These are phyloP conservation scores for Mallotus repandus DNA, from an alignment of 441 rosid genomes.

Conservation along the genomic window DNA sequence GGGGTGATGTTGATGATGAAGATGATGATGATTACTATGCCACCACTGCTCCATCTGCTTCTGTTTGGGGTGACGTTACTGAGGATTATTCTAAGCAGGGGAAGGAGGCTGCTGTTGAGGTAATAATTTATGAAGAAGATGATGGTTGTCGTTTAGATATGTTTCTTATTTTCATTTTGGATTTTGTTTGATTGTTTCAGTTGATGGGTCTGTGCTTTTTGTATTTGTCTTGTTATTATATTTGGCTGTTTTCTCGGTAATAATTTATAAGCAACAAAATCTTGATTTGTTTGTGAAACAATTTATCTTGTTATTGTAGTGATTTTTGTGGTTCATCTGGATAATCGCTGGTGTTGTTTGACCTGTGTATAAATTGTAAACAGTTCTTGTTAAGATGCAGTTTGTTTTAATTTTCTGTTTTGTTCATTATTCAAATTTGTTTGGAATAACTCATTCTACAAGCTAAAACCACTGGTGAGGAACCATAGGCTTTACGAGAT, in stretches of 20 bases:
- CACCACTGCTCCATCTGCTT: constrained; percentile 54
- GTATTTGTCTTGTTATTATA: not conserved
- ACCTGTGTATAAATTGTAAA: too few relatives aligned
- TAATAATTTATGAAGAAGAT: constrained; percentile 5
- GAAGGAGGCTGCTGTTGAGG: constrained; percentile 45
- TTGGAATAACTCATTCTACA: too few relatives aligned
- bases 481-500: too few relatives aligned
- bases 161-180: not conserved
- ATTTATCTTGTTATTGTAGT: too few relatives aligned
- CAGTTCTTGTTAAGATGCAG: too few relatives aligned
- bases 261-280: too few relatives aligned
- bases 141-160: not conserved
- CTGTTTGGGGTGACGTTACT: constrained; percentile 47
- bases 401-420: too few relatives aligned
- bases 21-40: constrained; percentile 85
- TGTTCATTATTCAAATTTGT: too few relatives aligned
- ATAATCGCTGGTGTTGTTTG: too few relatives aligned
- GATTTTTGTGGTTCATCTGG: too few relatives aligned
- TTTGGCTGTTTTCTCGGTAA: not conserved
- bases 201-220: not conserved
- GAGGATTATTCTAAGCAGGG: constrained; percentile 24
- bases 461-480: too few relatives aligned
- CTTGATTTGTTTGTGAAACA: too few relatives aligned
- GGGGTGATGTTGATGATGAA: constrained; percentile 82
- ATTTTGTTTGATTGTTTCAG: not conserved